A percentile compares a stretch with the other conserved stretches of the same genome.
phyloP scores from a whole-genome alignment of 2,329 filamentous ascomycete species.

The Colletotrichum eleusines region DNA sequence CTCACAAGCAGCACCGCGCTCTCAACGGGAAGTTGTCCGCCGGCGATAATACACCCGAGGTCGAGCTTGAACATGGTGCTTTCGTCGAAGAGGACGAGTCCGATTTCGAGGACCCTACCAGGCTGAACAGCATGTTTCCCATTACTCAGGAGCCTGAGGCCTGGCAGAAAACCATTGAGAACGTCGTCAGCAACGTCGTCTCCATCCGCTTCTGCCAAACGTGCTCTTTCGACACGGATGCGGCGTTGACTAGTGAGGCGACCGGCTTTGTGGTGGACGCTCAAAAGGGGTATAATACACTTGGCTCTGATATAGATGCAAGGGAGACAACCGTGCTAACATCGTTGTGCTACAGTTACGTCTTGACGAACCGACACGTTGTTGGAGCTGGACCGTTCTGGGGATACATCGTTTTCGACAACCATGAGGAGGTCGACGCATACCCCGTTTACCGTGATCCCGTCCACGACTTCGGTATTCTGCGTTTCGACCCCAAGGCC shows the following conservation, averaged over 20 bases:
- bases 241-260: slow-evolving; percentile 92
- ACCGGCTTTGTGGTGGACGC: slow-evolving; percentile 98
- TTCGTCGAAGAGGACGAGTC: slow-evolving; percentile 55
- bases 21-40: slow-evolving; percentile 63
- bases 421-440: slow-evolving; percentile 96
- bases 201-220: slow-evolving; percentile 99
- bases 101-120: slow-evolving; percentile 55
- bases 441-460: slow-evolving; percentile 97
- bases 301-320: background rate
- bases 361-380: slow-evolving; percentile 91
- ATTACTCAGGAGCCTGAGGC: slow-evolving; percentile 58
- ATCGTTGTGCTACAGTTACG: slow-evolving; percentile 65
- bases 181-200: slow-evolving; percentile 93
- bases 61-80: slow-evolving; percentile 44
- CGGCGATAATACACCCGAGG: slow-evolving; percentile 63
- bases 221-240: slow-evolving; percentile 97
- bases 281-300: slow-evolving; percentile 76
- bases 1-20: slow-evolving; percentile 57
- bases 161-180: slow-evolving; percentile 96
- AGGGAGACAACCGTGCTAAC: background rate
- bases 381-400: slow-evolving; percentile 96
- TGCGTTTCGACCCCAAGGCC: slow-evolving; percentile 93
- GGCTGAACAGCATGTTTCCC: slow-evolving; percentile 39
- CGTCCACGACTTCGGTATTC: slow-evolving; percentile 97
- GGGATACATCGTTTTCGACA: slow-evolving; percentile 98